A percentile compares a stretch with the other conserved stretches of the same genome.
These are phyloP conservation scores for Pichia thaimueangensis DNA, from an alignment of 805 yeast species.

Conservation along the genomic window DNA sequence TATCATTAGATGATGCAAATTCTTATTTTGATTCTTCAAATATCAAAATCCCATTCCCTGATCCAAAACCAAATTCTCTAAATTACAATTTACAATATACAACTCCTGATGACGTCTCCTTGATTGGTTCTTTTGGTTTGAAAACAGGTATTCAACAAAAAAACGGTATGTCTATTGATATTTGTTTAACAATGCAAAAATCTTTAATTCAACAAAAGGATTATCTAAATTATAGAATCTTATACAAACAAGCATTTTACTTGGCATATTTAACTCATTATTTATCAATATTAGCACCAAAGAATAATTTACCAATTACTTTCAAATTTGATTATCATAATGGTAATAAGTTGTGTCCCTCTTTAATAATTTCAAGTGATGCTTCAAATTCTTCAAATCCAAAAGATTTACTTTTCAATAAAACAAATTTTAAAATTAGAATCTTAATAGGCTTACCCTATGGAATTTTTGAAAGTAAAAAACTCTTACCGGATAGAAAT, in stretches of 20 bases:
- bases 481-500: slow-evolving; percentile 73
- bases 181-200: slow-evolving; percentile 77
- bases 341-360: slow-evolving; percentile 74
- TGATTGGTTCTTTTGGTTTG: slow-evolving; percentile 86
- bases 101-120: slow-evolving; percentile 66
- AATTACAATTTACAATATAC: slow-evolving; percentile 66
- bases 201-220: slow-evolving; percentile 77
- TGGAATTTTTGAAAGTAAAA: slow-evolving; percentile 65
- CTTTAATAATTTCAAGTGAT: slow-evolving; percentile 51
- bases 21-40: slow-evolving; percentile 36
- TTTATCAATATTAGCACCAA: slow-evolving; percentile 46
- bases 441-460: slow-evolving; percentile 68
- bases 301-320: slow-evolving; percentile 54
- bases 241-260: slow-evolving; percentile 86
- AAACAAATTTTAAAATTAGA: slow-evolving; percentile 66
- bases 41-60: slow-evolving; percentile 74
- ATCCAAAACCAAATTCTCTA: slow-evolving; percentile 69
- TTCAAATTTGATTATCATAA: slow-evolving; percentile 60
- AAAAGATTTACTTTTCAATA: slow-evolving; percentile 50
- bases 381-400: slow-evolving; percentile 37
- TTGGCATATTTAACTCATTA: slow-evolving; percentile 70
- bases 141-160: slow-evolving; percentile 69
- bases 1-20: slow-evolving; percentile 55
- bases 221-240: slow-evolving; percentile 79
- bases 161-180: slow-evolving; percentile 63